Evolutionary conservation across 768 basidiomycete genomes (phyloP).

Genomic region (Sporobolomyces pararoseus): DNA sequence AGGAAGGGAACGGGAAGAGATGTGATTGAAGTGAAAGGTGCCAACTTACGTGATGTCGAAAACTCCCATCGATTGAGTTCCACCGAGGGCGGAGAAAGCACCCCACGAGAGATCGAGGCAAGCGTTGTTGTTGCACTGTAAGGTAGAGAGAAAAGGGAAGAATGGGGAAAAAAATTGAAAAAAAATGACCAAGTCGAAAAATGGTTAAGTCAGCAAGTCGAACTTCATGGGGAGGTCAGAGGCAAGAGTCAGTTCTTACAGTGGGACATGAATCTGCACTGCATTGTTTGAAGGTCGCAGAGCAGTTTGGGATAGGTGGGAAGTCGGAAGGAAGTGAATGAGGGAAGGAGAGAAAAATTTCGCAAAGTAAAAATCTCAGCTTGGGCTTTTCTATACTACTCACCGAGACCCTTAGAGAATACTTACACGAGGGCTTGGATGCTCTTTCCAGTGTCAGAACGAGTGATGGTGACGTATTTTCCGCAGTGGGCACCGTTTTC

Average conservation of each 20-base stretch:
- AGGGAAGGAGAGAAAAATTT: neutral
- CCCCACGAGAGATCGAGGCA: slow-evolving; percentile 36
- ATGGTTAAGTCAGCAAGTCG: neutral
- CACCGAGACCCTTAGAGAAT: too few species aligned
- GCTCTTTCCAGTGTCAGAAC: slow-evolving; percentile 28
- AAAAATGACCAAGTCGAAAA: neutral
- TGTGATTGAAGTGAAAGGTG: neutral
- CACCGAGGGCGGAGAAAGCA: slow-evolving; percentile 25
- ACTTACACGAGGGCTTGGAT: slow-evolving; percentile 33
- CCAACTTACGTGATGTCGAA: slow-evolving; percentile 21
- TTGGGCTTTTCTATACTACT: neutral
- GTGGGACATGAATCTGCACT: neutral
- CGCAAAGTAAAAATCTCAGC: neutral
- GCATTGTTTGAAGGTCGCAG: too few species aligned
- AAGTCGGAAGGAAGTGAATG: neutral
- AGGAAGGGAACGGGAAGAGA: neutral
- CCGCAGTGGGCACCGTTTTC: slow-evolving; percentile 41
- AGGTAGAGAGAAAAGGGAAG: too few species aligned
- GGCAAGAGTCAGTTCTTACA: neutral
- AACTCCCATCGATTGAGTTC: slow-evolving; percentile 26
- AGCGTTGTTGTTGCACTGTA: slow-evolving; percentile 22
- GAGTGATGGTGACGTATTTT: slow-evolving; percentile 33
- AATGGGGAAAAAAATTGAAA: too few species aligned
- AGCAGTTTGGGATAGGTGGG: neutral
- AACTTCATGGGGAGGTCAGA: neutral